Base-by-base conservation (phyloP, 176 grass and related monocot genomes). In the Aegilops tauschii region DNA sequence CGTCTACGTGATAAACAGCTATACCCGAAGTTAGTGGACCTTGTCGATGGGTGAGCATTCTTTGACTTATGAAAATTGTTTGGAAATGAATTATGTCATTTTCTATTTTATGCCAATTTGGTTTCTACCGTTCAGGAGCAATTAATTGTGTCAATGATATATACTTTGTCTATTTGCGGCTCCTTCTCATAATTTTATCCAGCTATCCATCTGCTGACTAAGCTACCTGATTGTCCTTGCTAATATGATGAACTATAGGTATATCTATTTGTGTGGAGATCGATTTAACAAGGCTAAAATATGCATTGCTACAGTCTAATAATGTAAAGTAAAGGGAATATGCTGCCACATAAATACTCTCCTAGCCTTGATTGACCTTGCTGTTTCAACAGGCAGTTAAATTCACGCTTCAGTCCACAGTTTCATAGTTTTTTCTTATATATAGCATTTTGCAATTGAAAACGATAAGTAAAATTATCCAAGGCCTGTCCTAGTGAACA, bases 21-120 rank as follows among this genome's bases (percentile, higher is more conserved):
- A 54, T 94, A 90, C 66, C 90, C 90, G 45, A 94, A 87, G 90
- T 88, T 96, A 45, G 29, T 96, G 70, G 82, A 93, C 45, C 91
- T 96, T 88, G 88, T 92, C 68, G 90, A 94, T 67, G 94, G 87
- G 97, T 98, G 85, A 88, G 93, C 81, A 49, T 84, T 65, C 69
- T 88, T 83, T 76, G 54, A 71, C 30, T 77, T 74, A 79, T 31
- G 28, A 29, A 37, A 28, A 69, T n/a, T 71, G 20, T 34, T 68
- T 44, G 45, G 83, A 79, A 61, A 69, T 87, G 74, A 84, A 20
- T 9, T 61, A 27, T 80, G 21, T 4, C 66, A 79, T 67, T 68
- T 73, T 17, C 31, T 18, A 77, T 76, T 73, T 20, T 73, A 73
- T 45, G 61, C 78, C 27, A 58, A 40, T 49, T 34, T 5, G 21